phyloP scores from a whole-genome alignment of 768 basidiomycete species.

The Xerocomus brunneocitrinus region DNA sequence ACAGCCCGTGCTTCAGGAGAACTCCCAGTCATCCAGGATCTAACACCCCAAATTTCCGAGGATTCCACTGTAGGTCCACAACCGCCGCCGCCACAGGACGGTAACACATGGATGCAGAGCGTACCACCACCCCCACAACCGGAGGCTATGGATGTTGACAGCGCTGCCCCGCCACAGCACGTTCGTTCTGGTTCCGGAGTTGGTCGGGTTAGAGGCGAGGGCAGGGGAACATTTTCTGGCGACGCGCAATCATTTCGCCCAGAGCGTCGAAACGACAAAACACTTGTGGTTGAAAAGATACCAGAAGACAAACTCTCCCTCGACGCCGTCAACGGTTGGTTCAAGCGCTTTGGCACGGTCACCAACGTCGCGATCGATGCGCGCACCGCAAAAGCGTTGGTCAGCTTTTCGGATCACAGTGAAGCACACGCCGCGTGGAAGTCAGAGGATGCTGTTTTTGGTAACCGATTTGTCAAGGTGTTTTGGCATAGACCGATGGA shows the following conservation, averaged over 20 bases:
- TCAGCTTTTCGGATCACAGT: conserved; percentile 78
- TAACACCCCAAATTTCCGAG: conserved; percentile 54
- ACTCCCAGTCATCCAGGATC: conserved; percentile 78
- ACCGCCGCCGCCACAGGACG: conserved; percentile 17
- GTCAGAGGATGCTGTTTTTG: conserved; percentile 91
- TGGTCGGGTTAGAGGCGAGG: conserved; percentile 44
- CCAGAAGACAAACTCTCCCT: conserved; percentile 78
- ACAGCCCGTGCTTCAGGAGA: conserved; percentile 54
- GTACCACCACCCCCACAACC: conserved; percentile 7
- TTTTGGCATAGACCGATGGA: conserved; percentile 95
- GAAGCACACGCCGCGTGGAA: conserved; percentile 91
- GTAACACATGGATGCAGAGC: conserved; percentile 19
- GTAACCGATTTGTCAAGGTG: conserved; percentile 90
- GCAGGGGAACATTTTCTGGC: conserved; percentile 56
- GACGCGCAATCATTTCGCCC: conserved; percentile 65
- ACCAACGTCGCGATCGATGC: conserved; percentile 88
- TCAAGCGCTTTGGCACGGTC: conserved; percentile 87
- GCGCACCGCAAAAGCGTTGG: conserved; percentile 71
- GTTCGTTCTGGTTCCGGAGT: conserved; percentile 30
- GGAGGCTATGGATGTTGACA: conserved; percentile 31
- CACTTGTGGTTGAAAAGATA: conserved; percentile 91
- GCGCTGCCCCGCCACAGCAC: conserved; percentile 23
- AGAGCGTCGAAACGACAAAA: conserved; percentile 67
- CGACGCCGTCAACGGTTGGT: conserved; percentile 79
- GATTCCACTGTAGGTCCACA: conserved; percentile 26